Evolutionary conservation across 495 filamentous ascomycete species (phyloP), one percentile per base, ranked within the genome.

Genomic region (Aspergillus campestris): DNA sequence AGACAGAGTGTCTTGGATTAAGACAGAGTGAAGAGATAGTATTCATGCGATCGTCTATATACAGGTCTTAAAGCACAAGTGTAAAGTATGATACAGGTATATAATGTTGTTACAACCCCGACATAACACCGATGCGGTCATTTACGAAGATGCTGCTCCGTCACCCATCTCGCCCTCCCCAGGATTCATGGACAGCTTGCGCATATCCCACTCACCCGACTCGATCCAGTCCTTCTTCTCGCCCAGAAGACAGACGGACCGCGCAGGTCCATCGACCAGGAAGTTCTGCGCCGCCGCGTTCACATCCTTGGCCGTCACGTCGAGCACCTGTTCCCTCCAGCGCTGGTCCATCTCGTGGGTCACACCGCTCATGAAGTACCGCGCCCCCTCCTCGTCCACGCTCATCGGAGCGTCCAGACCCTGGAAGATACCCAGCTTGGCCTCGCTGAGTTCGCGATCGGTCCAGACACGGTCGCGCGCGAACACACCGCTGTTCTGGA

Each of bases 371-470:
- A 92, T 67, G 66, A 98, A 98, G 47, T 83, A 77, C 31, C 75
- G 71, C 77, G 94, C 81, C 27, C 92, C 92, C 51, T 96, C 91
- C 31, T 84, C 73, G 57, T 82, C 89, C n/a, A 96, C 89, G 42
- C 83, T 82, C 45, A 83, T 69, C 3, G 92, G 92, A 3, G 90
- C 90, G 67, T 98, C 92, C n/a, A 96, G 78, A n/a, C 78, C 72
- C 59, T 98, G 89, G 73, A 98, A 98, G 36, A 95, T 84, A 32
- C 86, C 86, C 40, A 97, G 75, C 65, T 98, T 96, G 31, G 92
- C 94, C 59, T 97, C 94, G 61, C 96, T 90, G 10, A 98, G 73
- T 57, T 97, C 91, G 13, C 81, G 81, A 15, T 82, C 83, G 0
- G 82, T 82, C 92, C 92, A 98, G 42, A 81, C 62, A 50, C 84